Evolutionary conservation across 169 alveolate genomes (phyloP).

Genomic region (Cryptosporidium parvum): DNA sequence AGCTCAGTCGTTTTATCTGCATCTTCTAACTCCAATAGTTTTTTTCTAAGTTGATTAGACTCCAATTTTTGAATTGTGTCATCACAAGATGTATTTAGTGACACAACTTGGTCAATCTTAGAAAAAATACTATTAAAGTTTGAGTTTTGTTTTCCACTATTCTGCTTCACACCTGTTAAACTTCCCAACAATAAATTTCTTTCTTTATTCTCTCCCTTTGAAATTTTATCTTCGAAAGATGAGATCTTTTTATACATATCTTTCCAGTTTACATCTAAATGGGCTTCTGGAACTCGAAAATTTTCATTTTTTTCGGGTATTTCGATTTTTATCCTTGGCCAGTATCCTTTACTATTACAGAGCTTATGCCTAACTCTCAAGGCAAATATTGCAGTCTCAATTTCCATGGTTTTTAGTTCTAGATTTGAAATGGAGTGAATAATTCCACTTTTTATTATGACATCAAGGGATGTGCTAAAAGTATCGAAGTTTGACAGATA

Average conservation of each 20-base stretch:
- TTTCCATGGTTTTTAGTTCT: constrained; percentile 6
- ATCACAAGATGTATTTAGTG: constrained; percentile 31
- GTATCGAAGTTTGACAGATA: constrained; percentile 7
- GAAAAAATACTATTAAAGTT: not conserved
- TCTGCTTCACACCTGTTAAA: not conserved
- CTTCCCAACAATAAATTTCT: not conserved
- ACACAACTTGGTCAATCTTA: constrained; percentile 20
- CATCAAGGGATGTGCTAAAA: constrained; percentile 1
- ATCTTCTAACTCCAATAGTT: constrained; percentile 23
- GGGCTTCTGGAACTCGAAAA: not conserved
- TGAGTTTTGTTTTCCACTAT: not conserved
- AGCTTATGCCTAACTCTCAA: constrained; percentile 17
- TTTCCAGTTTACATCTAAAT: constrained; percentile 5
- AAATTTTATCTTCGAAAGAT: not conserved
- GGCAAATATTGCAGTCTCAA: constrained; percentile 33
- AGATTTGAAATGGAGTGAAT: not conserved
- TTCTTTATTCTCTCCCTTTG: not conserved
- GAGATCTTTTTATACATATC: not conserved
- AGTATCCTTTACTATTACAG: constrained; percentile 29
- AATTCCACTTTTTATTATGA: constrained; percentile 22
- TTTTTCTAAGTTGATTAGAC: not conserved
- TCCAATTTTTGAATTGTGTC: constrained; percentile 19
- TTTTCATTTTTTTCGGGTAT: not conserved
- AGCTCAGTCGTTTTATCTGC: constrained; percentile 15
- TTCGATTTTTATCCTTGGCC: not conserved